Evolutionary conservation across 495 filamentous ascomycete species (phyloP).

Genomic region (Penicillium atrosanguineum): DNA sequence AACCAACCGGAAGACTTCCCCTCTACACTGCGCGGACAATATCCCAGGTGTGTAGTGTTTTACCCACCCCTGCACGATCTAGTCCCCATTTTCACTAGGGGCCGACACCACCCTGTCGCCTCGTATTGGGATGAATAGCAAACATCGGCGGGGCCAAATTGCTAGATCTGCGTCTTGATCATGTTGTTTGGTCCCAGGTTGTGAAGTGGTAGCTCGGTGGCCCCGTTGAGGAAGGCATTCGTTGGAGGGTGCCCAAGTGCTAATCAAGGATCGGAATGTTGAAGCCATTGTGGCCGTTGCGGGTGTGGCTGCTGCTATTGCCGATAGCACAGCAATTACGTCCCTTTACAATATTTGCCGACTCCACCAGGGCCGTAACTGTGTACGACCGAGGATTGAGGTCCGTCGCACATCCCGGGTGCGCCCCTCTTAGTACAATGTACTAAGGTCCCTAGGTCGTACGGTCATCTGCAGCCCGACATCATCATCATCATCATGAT

Average conservation of each 20-base stretch:
- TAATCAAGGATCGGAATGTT: not conserved
- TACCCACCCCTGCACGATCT: slow-evolving; percentile 11
- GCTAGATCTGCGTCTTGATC: not conserved
- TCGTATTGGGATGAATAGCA: not conserved
- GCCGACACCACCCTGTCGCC: not conserved
- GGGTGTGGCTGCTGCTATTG: not conserved
- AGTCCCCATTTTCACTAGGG: not conserved
- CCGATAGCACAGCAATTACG: not conserved
- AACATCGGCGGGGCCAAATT: not conserved
- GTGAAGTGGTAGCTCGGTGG: not conserved
- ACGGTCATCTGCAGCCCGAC: not conserved
- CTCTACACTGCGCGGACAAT: not conserved
- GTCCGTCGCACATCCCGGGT: not conserved
- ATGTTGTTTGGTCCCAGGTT: not conserved
- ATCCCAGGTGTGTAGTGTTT: not conserved
- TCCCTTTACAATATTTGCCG: not conserved
- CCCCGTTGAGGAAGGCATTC: not conserved
- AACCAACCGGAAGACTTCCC: slow-evolving; percentile 17
- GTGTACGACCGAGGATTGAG: not conserved
- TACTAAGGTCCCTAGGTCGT: not conserved
- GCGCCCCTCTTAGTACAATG: not conserved
- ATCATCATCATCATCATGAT: slow-evolving; percentile 1
- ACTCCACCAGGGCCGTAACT: not conserved
- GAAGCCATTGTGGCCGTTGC: too few relatives aligned
- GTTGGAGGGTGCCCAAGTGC: not conserved